A percentile compares a stretch with the other conserved stretches of the same genome.
These are phyloP conservation scores for Shiraia sp. DNA, from an alignment of 2,329 filamentous ascomycete genomes.

Conservation along the genomic window DNA sequence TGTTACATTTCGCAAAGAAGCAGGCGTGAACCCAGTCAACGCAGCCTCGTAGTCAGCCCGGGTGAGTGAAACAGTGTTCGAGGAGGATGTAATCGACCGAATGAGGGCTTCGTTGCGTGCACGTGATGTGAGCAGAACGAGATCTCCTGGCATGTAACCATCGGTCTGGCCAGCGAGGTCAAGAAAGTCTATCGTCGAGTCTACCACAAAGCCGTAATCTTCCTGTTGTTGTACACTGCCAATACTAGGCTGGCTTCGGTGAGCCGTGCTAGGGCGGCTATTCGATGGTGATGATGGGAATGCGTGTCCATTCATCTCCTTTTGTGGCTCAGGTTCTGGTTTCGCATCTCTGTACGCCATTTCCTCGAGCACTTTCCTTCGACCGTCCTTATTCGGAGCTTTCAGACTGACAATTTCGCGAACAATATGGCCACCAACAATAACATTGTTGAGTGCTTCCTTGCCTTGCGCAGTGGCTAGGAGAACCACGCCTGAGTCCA, in stretches of 20 bases:
- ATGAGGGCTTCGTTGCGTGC: slow-evolving; percentile 93
- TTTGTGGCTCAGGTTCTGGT: slow-evolving; percentile 21
- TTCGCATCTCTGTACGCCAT: slow-evolving; percentile 60
- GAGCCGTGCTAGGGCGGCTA: slow-evolving; percentile 50
- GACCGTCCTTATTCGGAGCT: slow-evolving; percentile 88
- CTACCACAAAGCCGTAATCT: slow-evolving; percentile 68
- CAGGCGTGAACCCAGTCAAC: slow-evolving; percentile 89
- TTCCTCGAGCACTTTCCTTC: slow-evolving; percentile 80
- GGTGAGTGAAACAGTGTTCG: slow-evolving; percentile 62
- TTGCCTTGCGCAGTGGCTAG: slow-evolving; percentile 92
- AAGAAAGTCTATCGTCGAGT: slow-evolving; percentile 81
- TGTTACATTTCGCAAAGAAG: slow-evolving; percentile 91
- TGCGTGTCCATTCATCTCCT: slow-evolving; percentile 33
- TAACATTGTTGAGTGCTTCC: slow-evolving; percentile 85
- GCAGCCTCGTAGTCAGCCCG: slow-evolving; percentile 81
- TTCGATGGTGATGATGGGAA: slow-evolving; percentile 50
- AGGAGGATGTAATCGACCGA: slow-evolving; percentile 65
- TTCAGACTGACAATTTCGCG: slow-evolving; percentile 88
- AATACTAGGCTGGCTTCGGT: slow-evolving; percentile 49
- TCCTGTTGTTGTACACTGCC: slow-evolving; percentile 31
- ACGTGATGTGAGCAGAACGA: slow-evolving; percentile 81
- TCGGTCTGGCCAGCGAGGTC: slow-evolving; percentile 93
- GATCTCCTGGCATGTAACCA: slow-evolving; percentile 96
- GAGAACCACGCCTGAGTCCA: slow-evolving; percentile 79
- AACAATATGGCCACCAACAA: slow-evolving; percentile 89